Base-by-base conservation (phyloP, 2,329 filamentous ascomycete species). In the Ceratocystis variospora region DNA sequence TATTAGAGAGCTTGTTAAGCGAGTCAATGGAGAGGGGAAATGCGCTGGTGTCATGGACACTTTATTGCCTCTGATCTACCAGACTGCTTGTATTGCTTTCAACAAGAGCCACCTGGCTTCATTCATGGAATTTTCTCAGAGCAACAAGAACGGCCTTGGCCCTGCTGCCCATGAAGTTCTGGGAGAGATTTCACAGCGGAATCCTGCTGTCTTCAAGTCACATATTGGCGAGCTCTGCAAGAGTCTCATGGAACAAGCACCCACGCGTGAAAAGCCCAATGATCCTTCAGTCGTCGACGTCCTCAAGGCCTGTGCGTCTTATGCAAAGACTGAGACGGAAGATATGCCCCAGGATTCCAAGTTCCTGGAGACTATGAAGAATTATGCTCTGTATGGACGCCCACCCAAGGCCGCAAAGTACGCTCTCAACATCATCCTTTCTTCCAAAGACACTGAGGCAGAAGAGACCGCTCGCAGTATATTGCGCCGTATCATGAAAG, bases 101-200 rank as follows among this genome's bases (percentile, higher is more conserved):
- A 99, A 96, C 77, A 87, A 89, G 72, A 97, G 93, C 73, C 92
- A 99, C 73, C 86, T 99, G 19, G 86, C 92, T 2, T 86, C 90
- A 0, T 93, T 97, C 69, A 89, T 97, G 79, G 87, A 91, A 67
- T 89, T 87, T 72, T 91, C 92, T 10, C 87, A 90, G 71, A 92
- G 85, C 8, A 88, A 96, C 72, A 87, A 92, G 72, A 85, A 88
- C 62, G 87, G 86, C 0, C 79, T 96, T 62, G 89, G 88, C 5
- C 79, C 83, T 22, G 85, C 89, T 15, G 93, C 94, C 1, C 91
- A 96, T 72, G 89, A 96, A 72, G 82, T 97, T 64, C 81, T 97
- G 61, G 93, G 90, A 72, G 89, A 96, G 73, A 96, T 97, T 37
- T 97, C 94, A 0, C 86, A 89, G 64, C 84, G 86, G 59, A 94